Evolutionary conservation across 225 moss, liverwort and hornwort species (phyloP).

Genomic region (Asterella californica): DNA sequence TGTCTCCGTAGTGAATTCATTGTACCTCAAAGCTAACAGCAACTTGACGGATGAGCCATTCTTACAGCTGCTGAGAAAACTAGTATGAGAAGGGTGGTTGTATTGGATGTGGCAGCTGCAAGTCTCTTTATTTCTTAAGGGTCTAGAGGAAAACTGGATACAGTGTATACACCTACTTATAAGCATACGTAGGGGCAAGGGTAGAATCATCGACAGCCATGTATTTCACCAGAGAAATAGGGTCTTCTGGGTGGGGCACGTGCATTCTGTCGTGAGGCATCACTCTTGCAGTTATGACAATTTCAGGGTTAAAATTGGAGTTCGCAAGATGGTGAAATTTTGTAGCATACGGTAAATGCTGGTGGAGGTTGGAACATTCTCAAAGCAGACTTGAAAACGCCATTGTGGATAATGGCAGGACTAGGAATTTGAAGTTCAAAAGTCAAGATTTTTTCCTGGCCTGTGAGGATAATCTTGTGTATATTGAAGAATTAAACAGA

Average conservation of each 20-base stretch:
- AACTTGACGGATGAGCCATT: no score
- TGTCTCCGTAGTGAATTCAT: no score
- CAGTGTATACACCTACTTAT: background rate
- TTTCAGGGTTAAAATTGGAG: background rate
- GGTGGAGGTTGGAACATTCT: slow-evolving; percentile 4
- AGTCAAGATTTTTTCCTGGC: slow-evolving; percentile 1
- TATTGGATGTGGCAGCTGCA: slow-evolving; percentile 1
- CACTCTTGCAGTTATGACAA: slow-evolving; percentile 4
- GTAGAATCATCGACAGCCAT: background rate
- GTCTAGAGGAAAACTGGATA: slow-evolving; percentile 4
- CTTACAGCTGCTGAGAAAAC: background rate
- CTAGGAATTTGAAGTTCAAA: background rate
- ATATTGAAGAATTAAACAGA: no score
- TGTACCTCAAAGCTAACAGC: no score
- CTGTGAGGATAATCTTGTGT: no score
- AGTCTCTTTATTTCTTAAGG: background rate
- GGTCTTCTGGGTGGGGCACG: background rate
- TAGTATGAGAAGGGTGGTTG: background rate
- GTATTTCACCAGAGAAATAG: background rate
- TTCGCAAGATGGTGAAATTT: background rate
- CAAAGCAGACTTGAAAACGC: slow-evolving; percentile 3
- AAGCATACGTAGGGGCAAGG: background rate
- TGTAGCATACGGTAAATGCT: background rate
- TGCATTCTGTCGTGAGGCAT: slow-evolving; percentile 8
- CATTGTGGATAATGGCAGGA: slow-evolving; percentile 6